Percentiles rank a stretch among this genome's conserved stretches.
phyloP scores from a whole-genome alignment of 1,284 basidiomycete genomes.

The Cryptococcus sp. region DNA sequence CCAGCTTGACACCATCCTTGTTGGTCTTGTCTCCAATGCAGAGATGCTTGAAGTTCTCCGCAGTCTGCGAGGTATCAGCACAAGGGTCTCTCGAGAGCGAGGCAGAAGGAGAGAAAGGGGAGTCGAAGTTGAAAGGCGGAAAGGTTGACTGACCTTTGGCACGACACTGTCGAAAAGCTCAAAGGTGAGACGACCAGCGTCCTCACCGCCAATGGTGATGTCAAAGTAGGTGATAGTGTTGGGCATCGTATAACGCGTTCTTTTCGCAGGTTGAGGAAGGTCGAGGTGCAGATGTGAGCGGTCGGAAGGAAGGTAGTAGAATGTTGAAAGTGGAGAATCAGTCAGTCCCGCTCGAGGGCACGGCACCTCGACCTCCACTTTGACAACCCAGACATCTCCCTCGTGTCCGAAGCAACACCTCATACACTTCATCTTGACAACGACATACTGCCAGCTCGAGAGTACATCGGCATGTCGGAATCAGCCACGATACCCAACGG shows the following conservation, averaged over 20 bases:
- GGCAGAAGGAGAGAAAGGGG: no score
- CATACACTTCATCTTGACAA: no score
- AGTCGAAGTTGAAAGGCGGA: no score
- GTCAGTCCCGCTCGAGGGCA: no score
- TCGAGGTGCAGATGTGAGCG: no score
- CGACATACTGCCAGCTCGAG: no score
- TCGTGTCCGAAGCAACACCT: neutral
- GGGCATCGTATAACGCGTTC: constrained; percentile 16
- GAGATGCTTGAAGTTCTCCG: constrained; percentile 85
- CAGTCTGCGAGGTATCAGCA: constrained; percentile 50
- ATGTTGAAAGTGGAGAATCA: neutral
- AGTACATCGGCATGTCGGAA: constrained; percentile 1
- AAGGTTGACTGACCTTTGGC: constrained; percentile 42
- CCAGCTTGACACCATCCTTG: constrained; percentile 46
- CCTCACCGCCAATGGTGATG: constrained; percentile 57
- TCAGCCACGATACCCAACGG: neutral
- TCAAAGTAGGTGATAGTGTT: constrained; percentile 63
- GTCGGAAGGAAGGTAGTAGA: neutral
- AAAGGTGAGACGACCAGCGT: constrained; percentile 69
- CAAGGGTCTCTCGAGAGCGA: no score
- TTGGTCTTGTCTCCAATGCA: constrained; percentile 64
- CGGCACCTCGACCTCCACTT: neutral
- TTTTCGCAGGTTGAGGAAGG: no score
- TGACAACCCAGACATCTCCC: neutral
- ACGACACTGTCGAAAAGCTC: constrained; percentile 67